Base-by-base conservation (phyloP, 1,139 yeast species). In the Zygoascus hellenicus region DNA sequence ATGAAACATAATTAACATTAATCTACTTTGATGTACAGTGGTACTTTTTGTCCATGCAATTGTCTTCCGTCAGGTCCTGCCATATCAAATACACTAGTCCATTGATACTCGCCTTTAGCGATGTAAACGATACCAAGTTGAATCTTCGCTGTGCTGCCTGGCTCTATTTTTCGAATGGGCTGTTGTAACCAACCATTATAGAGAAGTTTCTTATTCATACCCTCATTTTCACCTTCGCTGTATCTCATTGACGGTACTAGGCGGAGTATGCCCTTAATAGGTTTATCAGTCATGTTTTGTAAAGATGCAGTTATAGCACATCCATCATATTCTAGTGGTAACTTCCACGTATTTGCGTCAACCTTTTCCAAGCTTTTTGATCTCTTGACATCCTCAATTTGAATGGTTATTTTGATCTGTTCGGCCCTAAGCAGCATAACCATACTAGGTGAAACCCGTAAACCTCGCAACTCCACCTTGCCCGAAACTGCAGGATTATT, bases 41-140 rank as follows among this genome's bases (percentile, higher is more conserved):
- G 71, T 15, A 55, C 61, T 35, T 68, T 55, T 47, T 67, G 67
- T 9, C 61, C 57, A 44, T 64, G 63, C 43, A 66, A 68, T 13
- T 56, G 38, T 13, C 42, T n/a, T 26, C 43, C 47, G 4, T 39
- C 39, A 5, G 38, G 35, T 4, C 29, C n/a, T 6, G 48, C 42
- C 9, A 54, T 75, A 52, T 86, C 95, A 53, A 85, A 71, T 2
- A 84, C 65, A 0, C 80, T 75, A 0, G 89, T 86, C 88, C 95
- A 84, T 61, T 83, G 90, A 59, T 80, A 85, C 48, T 80, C 83
- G 1, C 95, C 96, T 38, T 74, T 72, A 46, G 81, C 85, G 45
- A 87, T 66, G 15, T 83, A 72, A 16, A 80, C 74, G 48, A 82
- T 75, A 5, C 87, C 81, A 45, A 81, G 58, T 15, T 69, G 69